Evolutionary conservation across 768 basidiomycete genomes (phyloP).

Genomic region (Hemileccinum impolitum): DNA sequence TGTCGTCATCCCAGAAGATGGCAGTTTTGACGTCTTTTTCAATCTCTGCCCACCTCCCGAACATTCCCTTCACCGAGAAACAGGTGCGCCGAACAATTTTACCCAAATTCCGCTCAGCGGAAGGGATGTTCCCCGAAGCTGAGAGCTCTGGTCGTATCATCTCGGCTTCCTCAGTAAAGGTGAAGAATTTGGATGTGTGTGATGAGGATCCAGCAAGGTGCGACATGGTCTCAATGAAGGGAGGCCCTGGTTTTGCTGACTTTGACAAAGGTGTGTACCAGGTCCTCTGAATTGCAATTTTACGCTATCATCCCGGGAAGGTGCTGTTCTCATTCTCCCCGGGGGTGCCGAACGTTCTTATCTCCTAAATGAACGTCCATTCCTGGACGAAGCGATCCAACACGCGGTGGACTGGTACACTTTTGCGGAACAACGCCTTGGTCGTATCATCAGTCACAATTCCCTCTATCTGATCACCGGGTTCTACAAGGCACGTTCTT

Average conservation of each 20-base stretch:
- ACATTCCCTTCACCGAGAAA: constrained; percentile 14
- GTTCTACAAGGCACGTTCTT: constrained; percentile 13
- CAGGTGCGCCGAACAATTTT: constrained; percentile 27
- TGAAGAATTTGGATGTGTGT: no score
- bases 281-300: constrained; percentile 8
- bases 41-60: constrained; percentile 12
- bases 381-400: constrained; percentile 19
- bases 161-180: constrained; percentile 8
- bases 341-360: constrained; percentile 25
- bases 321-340: constrained; percentile 31
- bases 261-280: neutral
- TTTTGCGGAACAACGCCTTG: constrained; percentile 20
- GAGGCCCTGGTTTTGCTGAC: no score
- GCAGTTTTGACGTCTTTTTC: neutral
- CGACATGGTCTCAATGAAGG: no score
- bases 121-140: constrained; percentile 13
- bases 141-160: constrained; percentile 12
- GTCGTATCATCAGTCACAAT: constrained; percentile 16
- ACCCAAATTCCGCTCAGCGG: constrained; percentile 11
- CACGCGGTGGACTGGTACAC: constrained; percentile 29
- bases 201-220: no score
- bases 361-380: constrained; percentile 18
- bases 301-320: constrained; percentile 17
- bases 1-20: neutral
- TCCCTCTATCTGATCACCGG: constrained; percentile 24